Conservation (phyloP, 2,329 filamentous ascomycete species). For the Juglanconis juglandina region DNA sequence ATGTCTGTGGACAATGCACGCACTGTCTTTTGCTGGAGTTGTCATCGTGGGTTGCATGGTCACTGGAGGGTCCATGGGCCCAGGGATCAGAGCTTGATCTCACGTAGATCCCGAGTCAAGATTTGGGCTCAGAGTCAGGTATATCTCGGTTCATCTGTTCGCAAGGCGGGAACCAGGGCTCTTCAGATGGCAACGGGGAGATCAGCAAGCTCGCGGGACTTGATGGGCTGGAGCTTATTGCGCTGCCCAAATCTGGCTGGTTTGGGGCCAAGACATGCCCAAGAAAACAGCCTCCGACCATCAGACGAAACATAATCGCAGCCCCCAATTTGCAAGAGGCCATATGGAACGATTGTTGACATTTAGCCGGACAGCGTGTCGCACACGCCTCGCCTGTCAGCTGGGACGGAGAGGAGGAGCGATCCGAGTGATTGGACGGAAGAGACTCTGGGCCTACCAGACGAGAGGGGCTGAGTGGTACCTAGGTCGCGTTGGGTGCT, state of each 20-base stretch:
- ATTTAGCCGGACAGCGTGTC: not conserved
- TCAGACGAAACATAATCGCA: not conserved
- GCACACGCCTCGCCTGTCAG: not conserved
- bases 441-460: not conserved
- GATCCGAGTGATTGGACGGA: not conserved
- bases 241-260: not conserved
- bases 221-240: not conserved
- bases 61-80: constrained; percentile 1
- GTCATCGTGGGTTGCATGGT: not conserved
- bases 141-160: constrained; percentile 1
- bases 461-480: constrained; percentile 7
- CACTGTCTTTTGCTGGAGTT: not conserved
- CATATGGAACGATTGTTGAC: not conserved
- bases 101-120: constrained; percentile 13
- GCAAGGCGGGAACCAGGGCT: constrained; percentile 7
- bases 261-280: not conserved
- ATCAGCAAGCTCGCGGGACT: not conserved
- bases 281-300: not conserved
- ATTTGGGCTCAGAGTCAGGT: constrained; percentile 8
- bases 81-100: constrained; percentile 12
- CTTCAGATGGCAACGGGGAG: not conserved
- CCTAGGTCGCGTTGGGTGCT: not conserved
- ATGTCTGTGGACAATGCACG: constrained; percentile 5
- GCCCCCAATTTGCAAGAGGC: not conserved
- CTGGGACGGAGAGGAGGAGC: not conserved